Percentiles rank a stretch among this genome's conserved stretches.
Evolutionary conservation across 1,139 yeast genomes (phyloP).

Genomic region (Entelexis paramagnoliae): DNA sequence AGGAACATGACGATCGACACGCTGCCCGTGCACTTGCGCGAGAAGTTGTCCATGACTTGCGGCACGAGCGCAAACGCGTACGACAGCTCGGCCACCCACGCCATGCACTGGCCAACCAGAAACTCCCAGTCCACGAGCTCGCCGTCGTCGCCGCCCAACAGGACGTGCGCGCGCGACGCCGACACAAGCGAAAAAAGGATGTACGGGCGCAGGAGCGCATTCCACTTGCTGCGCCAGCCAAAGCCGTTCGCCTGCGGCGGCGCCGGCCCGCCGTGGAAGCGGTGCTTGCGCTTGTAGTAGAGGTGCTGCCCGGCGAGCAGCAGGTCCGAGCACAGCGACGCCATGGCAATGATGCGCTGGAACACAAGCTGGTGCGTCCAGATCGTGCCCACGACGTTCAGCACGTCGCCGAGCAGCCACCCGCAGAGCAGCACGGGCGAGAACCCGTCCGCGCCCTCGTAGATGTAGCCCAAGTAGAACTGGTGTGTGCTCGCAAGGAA

Average conservation of each 20-base stretch:
- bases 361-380: slow-evolving; percentile 30
- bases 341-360: slow-evolving; percentile 27
- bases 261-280: background rate
- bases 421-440: slow-evolving; percentile 27
- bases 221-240: slow-evolving; percentile 13
- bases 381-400: slow-evolving; percentile 29
- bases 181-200: slow-evolving; percentile 18
- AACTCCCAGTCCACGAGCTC: slow-evolving; percentile 20
- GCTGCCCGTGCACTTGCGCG: slow-evolving; percentile 72
- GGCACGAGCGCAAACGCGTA: slow-evolving; percentile 73
- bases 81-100: slow-evolving; percentile 70
- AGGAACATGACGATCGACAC: slow-evolving; percentile 64
- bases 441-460: slow-evolving; percentile 31
- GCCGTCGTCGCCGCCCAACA: slow-evolving; percentile 5
- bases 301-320: slow-evolving; percentile 27
- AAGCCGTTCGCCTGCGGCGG: background rate
- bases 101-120: slow-evolving; percentile 46
- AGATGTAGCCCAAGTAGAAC: slow-evolving; percentile 26
- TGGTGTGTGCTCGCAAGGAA: slow-evolving; percentile 30
- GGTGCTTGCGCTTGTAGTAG: slow-evolving; percentile 24
- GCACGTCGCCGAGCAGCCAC: slow-evolving; percentile 30
- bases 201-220: slow-evolving; percentile 18
- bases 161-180: slow-evolving; percentile 12
- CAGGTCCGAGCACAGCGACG: slow-evolving; percentile 26
- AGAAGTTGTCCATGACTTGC: slow-evolving; percentile 61